phyloP scores from a whole-genome alignment of 805 yeast species.

The Ogataea trehalophila region DNA sequence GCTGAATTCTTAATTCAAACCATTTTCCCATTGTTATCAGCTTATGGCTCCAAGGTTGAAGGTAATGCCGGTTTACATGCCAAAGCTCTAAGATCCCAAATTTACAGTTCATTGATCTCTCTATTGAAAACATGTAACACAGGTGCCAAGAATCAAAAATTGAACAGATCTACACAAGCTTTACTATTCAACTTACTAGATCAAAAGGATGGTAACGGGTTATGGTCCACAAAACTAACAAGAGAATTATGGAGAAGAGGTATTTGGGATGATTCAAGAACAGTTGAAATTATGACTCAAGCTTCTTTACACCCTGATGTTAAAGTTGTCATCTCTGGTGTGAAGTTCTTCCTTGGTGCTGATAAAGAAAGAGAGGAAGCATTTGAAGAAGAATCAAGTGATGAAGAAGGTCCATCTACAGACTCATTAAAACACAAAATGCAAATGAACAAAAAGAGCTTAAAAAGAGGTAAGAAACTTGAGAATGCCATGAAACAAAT shows the following conservation, averaged over 20 bases:
- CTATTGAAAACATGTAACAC: slow-evolving; percentile 78
- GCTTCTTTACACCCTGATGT: slow-evolving; percentile 86
- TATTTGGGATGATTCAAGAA: slow-evolving; percentile 95
- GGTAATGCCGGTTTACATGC: slow-evolving; percentile 57
- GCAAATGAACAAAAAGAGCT: slow-evolving; percentile 76
- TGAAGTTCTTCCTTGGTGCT: slow-evolving; percentile 87
- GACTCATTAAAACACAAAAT: slow-evolving; percentile 71
- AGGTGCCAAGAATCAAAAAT: slow-evolving; percentile 84
- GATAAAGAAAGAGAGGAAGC: slow-evolving; percentile 90
- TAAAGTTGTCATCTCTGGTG: slow-evolving; percentile 88
- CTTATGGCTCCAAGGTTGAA: slow-evolving; percentile 52
- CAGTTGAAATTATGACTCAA: slow-evolving; percentile 96
- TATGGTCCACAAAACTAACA: slow-evolving; percentile 95
- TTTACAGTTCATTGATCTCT: slow-evolving; percentile 73
- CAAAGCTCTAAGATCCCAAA: slow-evolving; percentile 75
- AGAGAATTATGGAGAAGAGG: slow-evolving; percentile 97
- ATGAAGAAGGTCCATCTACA: slow-evolving; percentile 63
- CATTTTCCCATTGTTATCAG: slow-evolving; percentile 76
- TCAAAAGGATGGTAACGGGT: slow-evolving; percentile 68
- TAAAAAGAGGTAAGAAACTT: slow-evolving; percentile 75
- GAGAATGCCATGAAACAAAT: slow-evolving; percentile 67
- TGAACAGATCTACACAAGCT: slow-evolving; percentile 89
- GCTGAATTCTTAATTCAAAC: slow-evolving; percentile 83
- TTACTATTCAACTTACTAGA: slow-evolving; percentile 82
- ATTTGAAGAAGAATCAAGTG: slow-evolving; percentile 68